Base-by-base conservation (phyloP, 768 basidiomycete genomes). In the Cystobasidium tubakii region DNA sequence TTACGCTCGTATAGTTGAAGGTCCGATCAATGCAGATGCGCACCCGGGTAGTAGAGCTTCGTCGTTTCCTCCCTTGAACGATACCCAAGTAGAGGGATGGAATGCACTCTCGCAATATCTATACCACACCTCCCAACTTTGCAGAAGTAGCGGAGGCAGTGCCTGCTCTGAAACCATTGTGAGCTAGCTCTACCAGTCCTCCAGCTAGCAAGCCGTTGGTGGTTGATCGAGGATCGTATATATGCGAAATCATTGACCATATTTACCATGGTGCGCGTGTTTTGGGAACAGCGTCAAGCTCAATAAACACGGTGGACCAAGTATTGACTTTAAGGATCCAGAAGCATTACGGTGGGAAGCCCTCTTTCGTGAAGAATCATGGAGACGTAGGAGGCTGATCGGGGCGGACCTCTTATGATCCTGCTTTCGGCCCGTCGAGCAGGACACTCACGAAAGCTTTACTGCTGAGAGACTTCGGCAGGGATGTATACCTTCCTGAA, bases 241-340 rank as follows among this genome's bases (percentile, higher is more conserved):
- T 69, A 15, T 36, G 21, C 3, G 29, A n/a, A n/a, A n/a, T n/a
- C 63, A 34, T 27, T 13, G 21, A 19, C 42, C 10, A 34, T 15
- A 62, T 17, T 71, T 29, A n/a, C 4, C 27, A 25, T 39, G 53
- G 29, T n/a, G n/a, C n/a, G n/a, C n/a, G n/a, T n/a, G n/a, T n/a
- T n/a, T n/a, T n/a, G 25, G 19, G 23, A n/a, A 13, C 29, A 71
- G 69, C 34, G 29, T 71, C 12, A 57, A 34, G 69, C 55, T 42
- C 54, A 62, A 33, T 17, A 36, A 46, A n/a, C 50, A 71, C 13
- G 75, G 80, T 13, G 76, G 76, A 0, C 73, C 81, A 1, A 85
- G 84, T 0, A 88, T 96, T 73, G 86, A 96, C 80, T 97, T 92
- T 79, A 86, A 88, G 77, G 83, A 89, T 72, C 73, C 66, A 4